Base-by-base conservation (phyloP, 2,329 filamentous ascomycete genomes). In the Penicillium corylophilum region DNA sequence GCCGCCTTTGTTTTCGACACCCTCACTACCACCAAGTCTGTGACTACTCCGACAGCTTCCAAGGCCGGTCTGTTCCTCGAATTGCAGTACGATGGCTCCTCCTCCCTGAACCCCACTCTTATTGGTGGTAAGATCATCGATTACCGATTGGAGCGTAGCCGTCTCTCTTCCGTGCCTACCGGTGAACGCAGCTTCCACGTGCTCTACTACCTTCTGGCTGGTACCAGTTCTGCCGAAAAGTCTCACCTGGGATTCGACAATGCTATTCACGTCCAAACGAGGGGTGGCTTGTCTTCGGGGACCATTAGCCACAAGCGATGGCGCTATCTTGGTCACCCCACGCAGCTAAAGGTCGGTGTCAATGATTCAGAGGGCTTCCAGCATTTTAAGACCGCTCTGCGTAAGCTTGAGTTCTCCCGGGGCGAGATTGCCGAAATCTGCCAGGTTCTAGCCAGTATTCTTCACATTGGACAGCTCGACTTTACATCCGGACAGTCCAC, bases 401-500 rank as follows among this genome's bases (percentile, higher is more conserved):
- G 92, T 59, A 96, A 95, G 72, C 82, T 99, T 13, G 94, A 97
- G 72, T 97, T 99, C 58, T 89, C 93, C 4, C 84, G 92, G 48
- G 86, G 87, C 54, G 94, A 96, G 64, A 96, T 99, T 67, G 94
- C 94, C 35, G 93, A 96, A 70, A 92, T 99, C 50, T 99, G 94
- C 71, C 94, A 99, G 75, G 83, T 97, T 44, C 79, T 99, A 47
- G 94, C 94, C 28, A 87, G 85, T 62, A 96, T 99, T 60, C 80
- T 99, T n/a, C 94, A 99, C 70, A 92, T 99, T 61, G 94, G 94
- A 24, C 94, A 99, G 75, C 84, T 99, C 2, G 94, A 99, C 64
- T 99, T 99, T 61, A 85, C 88, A 68, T 91, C 84, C 0, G 87
- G 88, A 2, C 86, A 89, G 62, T 84, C 86, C 60, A 97, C 94